These are phyloP conservation scores for Yamadazyma conglobata DNA, from an alignment of 1,139 yeast species.

Conservation along the genomic window DNA sequence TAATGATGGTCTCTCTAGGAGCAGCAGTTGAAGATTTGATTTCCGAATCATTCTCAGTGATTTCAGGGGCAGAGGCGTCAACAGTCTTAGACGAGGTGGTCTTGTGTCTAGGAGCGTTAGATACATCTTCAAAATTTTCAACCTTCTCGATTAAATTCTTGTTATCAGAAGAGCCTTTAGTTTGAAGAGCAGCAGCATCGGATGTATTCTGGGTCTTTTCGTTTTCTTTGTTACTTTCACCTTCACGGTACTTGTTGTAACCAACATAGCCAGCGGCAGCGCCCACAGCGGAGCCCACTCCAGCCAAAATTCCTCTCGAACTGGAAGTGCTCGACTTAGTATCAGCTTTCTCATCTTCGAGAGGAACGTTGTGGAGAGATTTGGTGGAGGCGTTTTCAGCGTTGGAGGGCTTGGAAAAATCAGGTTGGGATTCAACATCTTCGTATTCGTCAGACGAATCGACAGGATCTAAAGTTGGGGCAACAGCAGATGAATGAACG, in stretches of 20 bases:
- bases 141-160: slow-evolving; percentile 6
- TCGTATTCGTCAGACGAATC: not conserved
- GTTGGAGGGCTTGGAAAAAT: too few relatives aligned
- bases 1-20: slow-evolving; percentile 9
- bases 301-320: slow-evolving; percentile 2
- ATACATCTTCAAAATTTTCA: slow-evolving; percentile 5
- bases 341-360: slow-evolving; percentile 3
- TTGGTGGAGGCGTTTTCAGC: slow-evolving; percentile 1
- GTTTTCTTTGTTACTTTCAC: not conserved
- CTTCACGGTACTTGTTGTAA: slow-evolving; percentile 5
- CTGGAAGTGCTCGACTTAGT: slow-evolving; percentile 1
- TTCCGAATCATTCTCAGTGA: slow-evolving; percentile 8
- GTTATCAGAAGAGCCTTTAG: slow-evolving; percentile 3
- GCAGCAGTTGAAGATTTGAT: slow-evolving; percentile 9
- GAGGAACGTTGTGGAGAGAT: slow-evolving; percentile 1
- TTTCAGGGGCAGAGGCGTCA: not conserved
- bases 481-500: slow-evolving; percentile 2
- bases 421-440: not conserved
- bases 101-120: slow-evolving; percentile 7
- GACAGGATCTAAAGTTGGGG: slow-evolving; percentile 1
- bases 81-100: slow-evolving; percentile 9
- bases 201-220: not conserved
- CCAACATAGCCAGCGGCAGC: slow-evolving; percentile 27
- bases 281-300: slow-evolving; percentile 19
- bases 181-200: slow-evolving; percentile 3